Percentiles rank a stretch among this genome's conserved stretches.
phyloP scores from a whole-genome alignment of 139 green algal genomes.

The Closterium sp. region DNA sequence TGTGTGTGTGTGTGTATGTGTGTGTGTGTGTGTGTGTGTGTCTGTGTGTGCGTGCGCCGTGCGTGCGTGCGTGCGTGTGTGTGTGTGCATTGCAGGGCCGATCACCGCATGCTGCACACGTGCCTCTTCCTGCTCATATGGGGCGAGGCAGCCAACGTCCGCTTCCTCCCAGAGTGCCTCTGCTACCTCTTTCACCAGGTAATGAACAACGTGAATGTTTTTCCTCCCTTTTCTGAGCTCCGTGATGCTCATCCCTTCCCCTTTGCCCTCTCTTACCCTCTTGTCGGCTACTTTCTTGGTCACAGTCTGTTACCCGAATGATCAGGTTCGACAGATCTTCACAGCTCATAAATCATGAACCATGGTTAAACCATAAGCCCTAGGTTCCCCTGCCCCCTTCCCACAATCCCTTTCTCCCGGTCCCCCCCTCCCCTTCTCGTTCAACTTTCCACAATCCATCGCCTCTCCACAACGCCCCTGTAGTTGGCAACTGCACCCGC shows the following conservation, averaged over 20 bases:
- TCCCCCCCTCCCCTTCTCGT: not conserved
- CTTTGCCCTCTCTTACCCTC: not conserved
- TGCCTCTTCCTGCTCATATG: constrained; percentile 51
- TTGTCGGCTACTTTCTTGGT: not conserved
- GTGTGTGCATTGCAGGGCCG: not conserved
- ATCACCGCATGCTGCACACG: constrained; percentile 14
- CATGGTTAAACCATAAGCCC: not conserved
- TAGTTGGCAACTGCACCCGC: not conserved
- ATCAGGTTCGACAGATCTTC: too few relatives aligned
- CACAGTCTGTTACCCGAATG: not conserved
- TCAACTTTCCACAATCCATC: not conserved
- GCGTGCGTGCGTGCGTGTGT: too few relatives aligned
- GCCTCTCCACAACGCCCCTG: not conserved
- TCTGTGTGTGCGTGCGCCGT: too few relatives aligned
- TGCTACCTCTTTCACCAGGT: constrained; percentile 53
- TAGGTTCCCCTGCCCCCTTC: not conserved
- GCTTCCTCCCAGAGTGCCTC: constrained; percentile 53
- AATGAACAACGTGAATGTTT: not conserved
- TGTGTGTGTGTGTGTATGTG: too few relatives aligned
- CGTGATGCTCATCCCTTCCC: not conserved
- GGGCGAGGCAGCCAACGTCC: constrained; percentile 51
- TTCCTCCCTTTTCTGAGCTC: not conserved
- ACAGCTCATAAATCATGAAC: not conserved
- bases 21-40: too few relatives aligned
- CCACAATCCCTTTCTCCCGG: not conserved